Base-by-base conservation (phyloP, 805 yeast genomes). In the Kodamaea kaohsiungensis region DNA sequence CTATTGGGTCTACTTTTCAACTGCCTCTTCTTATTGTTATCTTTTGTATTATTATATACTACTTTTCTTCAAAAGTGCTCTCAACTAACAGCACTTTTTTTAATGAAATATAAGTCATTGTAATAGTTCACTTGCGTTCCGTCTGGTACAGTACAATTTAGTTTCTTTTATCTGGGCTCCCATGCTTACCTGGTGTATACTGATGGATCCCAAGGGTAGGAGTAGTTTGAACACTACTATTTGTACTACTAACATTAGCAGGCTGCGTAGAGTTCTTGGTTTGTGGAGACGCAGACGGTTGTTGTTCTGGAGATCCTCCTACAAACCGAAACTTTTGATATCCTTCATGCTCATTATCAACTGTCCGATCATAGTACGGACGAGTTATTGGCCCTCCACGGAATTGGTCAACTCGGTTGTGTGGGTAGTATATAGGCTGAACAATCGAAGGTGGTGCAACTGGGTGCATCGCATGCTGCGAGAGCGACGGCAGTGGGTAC, bases 121-220 rank as follows among this genome's bases (percentile, higher is more conserved):
- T n/a, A n/a, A n/a, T n/a, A n/a, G n/a, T n/a, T n/a, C n/a, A n/a
- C n/a, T n/a, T n/a, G n/a, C n/a, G n/a, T n/a, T n/a, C n/a, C n/a
- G n/a, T n/a, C n/a, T n/a, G n/a, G n/a, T n/a, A n/a, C n/a, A n/a
- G n/a, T n/a, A n/a, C n/a, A n/a, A n/a, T n/a, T 38, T 38, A 38
- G 16, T 6, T 16, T 8, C 25, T 16, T 40, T 19, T 35, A 33
- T 38, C 43, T 53, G 35, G 35, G 8, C 25, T 40, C 22, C 42
- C 42, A 15, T 17, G 27, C 17, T 16, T 40, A 16, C 45, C 25
- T 22, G 17, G 45, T 9, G 35, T 30, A 17, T 46, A 46, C 49
- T 47, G 57, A 10, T 51, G 60, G 7, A 40, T 49, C 37, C 49
- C 58, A 35, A 53, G 57, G 38, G 15, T 51, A 27, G 49, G 58